These are phyloP conservation scores for Erythrobasidium hasegawianum DNA, from an alignment of 1,284 basidiomycete genomes.

Conservation along the genomic window DNA sequence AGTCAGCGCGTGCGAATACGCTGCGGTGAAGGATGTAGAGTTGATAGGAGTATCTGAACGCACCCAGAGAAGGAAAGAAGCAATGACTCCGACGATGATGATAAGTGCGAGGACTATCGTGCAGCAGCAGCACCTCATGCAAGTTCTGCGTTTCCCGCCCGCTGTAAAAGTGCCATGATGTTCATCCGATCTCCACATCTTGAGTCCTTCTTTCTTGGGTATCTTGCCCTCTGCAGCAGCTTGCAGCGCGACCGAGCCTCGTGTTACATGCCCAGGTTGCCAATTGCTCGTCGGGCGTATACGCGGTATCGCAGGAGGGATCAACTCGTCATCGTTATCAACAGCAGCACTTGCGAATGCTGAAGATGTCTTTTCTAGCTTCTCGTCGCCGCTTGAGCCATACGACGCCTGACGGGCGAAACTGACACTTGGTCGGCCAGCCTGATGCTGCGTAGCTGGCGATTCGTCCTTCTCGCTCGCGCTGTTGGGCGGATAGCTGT, in stretches of 20 bases:
- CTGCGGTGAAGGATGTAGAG: no score
- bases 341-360: background rate
- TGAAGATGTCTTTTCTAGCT: background rate
- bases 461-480: constrained; percentile 1
- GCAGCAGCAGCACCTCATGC: constrained; percentile 45
- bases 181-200: constrained; percentile 47
- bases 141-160: constrained; percentile 42
- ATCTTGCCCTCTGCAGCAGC: constrained; percentile 47
- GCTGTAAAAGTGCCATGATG: constrained; percentile 44
- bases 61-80: constrained; percentile 44
- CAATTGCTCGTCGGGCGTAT: constrained; percentile 7
- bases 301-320: constrained; percentile 27
- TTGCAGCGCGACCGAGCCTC: constrained; percentile 29
- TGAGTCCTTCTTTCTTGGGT: constrained; percentile 47
- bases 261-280: constrained; percentile 20
- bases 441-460: background rate
- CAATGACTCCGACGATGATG: constrained; percentile 45
- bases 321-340: constrained; percentile 4
- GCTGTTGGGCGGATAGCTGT: constrained; percentile 1
- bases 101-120: constrained; percentile 44
- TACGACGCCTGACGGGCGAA: constrained; percentile 1
- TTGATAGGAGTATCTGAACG: background rate
- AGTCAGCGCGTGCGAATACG: background rate
- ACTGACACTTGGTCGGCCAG: background rate
- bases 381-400: background rate